Conservation (phyloP, 371 early-diverging fungal species). For the Basidiobolus heterosporus region DNA sequence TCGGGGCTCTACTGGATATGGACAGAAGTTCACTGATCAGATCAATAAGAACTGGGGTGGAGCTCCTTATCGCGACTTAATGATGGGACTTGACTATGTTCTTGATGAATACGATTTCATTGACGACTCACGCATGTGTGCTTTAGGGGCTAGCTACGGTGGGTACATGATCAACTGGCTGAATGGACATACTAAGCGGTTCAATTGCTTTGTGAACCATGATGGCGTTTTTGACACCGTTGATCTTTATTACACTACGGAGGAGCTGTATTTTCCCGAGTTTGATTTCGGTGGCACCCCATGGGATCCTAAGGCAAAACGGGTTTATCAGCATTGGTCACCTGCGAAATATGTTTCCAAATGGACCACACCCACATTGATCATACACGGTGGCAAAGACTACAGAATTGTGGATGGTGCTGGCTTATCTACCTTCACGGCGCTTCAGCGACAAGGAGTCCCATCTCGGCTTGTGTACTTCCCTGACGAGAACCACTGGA, state of each 20-base stretch:
- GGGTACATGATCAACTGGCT: slow-evolving; percentile 68
- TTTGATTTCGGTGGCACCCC: slow-evolving; percentile 46
- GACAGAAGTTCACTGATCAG: slow-evolving; percentile 53
- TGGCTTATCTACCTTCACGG: slow-evolving; percentile 62
- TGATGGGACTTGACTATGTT: slow-evolving; percentile 51
- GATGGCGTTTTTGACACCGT: slow-evolving; percentile 63
- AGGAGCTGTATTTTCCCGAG: slow-evolving; percentile 70
- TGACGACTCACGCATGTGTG: slow-evolving; percentile 39
- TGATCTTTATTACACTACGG: slow-evolving; percentile 51
- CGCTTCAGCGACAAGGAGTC: slow-evolving; percentile 52
- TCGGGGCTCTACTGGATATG: slow-evolving; percentile 72
- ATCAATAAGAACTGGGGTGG: slow-evolving; percentile 66
- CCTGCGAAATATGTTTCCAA: slow-evolving; percentile 50
- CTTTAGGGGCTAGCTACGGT: slow-evolving; percentile 67
- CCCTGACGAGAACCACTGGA: slow-evolving; percentile 67
- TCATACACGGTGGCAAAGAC: slow-evolving; percentile 51
- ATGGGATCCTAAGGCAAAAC: slow-evolving; percentile 25
- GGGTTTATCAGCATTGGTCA: slow-evolving; percentile 41
- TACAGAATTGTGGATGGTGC: slow-evolving; percentile 52
- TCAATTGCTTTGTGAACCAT: slow-evolving; percentile 62
- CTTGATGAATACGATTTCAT: slow-evolving; percentile 35
- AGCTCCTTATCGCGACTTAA: slow-evolving; percentile 53
- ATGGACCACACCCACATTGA: slow-evolving; percentile 68
- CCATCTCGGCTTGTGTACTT: slow-evolving; percentile 60
- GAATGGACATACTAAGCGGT: slow-evolving; percentile 46